Conservation (phyloP, 2,329 filamentous ascomycete genomes). For the Drechslerella stenobrocha region DNA sequence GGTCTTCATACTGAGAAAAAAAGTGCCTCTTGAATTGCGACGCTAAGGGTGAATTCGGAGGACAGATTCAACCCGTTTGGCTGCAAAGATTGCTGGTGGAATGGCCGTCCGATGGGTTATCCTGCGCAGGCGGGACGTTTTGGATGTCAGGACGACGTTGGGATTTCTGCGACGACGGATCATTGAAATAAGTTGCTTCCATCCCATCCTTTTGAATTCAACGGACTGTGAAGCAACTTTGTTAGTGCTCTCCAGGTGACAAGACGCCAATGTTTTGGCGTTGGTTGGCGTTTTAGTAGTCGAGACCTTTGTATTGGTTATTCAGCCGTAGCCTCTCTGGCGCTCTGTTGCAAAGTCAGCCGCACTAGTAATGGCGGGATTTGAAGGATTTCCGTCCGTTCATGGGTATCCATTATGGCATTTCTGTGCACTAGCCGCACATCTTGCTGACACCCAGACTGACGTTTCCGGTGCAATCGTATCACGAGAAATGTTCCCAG, state of each 20-base stretch:
- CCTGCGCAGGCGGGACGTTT: background rate
- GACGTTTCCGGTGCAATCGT: too few relatives aligned
- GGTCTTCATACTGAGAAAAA: background rate
- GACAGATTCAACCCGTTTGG: too few relatives aligned
- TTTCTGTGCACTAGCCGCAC: too few relatives aligned
- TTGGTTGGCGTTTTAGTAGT: background rate
- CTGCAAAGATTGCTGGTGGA: too few relatives aligned
- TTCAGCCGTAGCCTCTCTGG: constrained; percentile 38
- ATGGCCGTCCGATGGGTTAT: background rate
- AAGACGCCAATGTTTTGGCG: constrained; percentile 4
- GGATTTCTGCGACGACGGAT: background rate
- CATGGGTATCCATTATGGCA: too few relatives aligned
- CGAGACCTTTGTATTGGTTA: background rate
- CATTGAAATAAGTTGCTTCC: background rate
- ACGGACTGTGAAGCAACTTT: background rate
- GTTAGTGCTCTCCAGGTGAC: background rate
- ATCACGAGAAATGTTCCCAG: too few relatives aligned
- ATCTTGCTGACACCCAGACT: too few relatives aligned
- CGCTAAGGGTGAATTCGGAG: background rate
- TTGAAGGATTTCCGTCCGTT: constrained; percentile 1
- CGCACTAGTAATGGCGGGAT: too few relatives aligned
- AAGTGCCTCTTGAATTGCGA: background rate
- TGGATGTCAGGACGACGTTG: too few relatives aligned
- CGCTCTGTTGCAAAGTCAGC: too few relatives aligned
- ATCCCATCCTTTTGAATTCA: background rate